These are phyloP conservation scores for Clathrospora elynae DNA, from an alignment of 2,329 filamentous ascomycete genomes.

Conservation along the genomic window DNA sequence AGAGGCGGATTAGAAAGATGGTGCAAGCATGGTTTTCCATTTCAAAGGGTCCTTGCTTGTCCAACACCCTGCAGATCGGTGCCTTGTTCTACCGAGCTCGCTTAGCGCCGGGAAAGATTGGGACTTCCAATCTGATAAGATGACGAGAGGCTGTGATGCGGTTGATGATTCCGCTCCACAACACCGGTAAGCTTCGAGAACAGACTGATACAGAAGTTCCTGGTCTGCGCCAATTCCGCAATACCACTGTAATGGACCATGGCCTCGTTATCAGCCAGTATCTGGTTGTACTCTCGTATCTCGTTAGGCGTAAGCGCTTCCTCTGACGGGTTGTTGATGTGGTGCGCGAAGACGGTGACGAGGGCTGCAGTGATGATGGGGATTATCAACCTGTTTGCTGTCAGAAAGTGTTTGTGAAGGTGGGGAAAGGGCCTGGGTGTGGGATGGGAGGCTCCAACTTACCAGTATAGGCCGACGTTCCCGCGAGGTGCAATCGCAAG, in stretches of 20 bases:
- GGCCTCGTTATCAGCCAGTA: conserved; percentile 16
- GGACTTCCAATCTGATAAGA: not conserved
- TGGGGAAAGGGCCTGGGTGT: not conserved
- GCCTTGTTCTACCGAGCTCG: not conserved
- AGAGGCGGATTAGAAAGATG: too few relatives aligned
- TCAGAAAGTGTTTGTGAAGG: not conserved
- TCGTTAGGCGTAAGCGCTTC: conserved; percentile 7
- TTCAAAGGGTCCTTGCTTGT: too few relatives aligned
- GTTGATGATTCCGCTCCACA: conserved; percentile 4
- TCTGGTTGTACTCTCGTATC: conserved; percentile 14
- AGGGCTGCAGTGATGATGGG: conserved; percentile 27
- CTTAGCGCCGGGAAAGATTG: not conserved
- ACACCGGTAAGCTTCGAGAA: conserved; percentile 16
- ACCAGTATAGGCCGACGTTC: conserved; percentile 31
- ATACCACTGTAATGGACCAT: conserved; percentile 19
- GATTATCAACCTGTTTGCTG: conserved; percentile 15
- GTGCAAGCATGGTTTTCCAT: too few relatives aligned
- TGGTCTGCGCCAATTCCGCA: conserved; percentile 16
- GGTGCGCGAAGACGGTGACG: conserved; percentile 27
- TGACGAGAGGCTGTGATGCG: not conserved
- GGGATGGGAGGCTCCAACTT: conserved; percentile 1
- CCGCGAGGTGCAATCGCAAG: conserved; percentile 25
- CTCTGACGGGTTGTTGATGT: conserved; percentile 17
- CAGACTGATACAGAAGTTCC: conserved; percentile 21
- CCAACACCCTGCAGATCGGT: conserved; percentile 2